These are phyloP conservation scores for Plasmodium reichenowi DNA, from an alignment of 169 alveolate species.

Conservation along the genomic window DNA sequence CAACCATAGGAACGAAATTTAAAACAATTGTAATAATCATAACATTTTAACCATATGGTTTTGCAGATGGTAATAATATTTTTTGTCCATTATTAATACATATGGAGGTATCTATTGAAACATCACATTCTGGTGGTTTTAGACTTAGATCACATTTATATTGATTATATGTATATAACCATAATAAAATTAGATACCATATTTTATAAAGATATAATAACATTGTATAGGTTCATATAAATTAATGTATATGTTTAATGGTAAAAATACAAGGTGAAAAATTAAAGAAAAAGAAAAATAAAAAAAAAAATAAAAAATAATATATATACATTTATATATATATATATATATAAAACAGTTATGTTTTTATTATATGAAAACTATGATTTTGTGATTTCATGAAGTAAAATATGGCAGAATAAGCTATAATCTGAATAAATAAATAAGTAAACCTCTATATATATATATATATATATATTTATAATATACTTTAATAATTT, in stretches of 20 bases:
- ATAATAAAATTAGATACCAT: constrained; percentile 36
- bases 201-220: constrained; percentile 27
- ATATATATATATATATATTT: no score
- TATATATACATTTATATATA: neutral
- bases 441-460: no score
- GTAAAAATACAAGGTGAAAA: neutral
- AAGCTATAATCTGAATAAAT: no score
- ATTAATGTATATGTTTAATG: neutral
- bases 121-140: constrained; percentile 79
- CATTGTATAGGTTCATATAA: constrained; percentile 14
- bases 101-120: constrained; percentile 84
- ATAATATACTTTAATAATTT: no score
- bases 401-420: no score
- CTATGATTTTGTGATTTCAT: no score
- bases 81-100: constrained; percentile 83
- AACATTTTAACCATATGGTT: constrained; percentile 76
- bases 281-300: neutral
- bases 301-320: neutral
- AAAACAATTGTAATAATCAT: neutral
- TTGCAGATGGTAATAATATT: constrained; percentile 81
- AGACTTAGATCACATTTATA: constrained; percentile 39
- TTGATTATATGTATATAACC: constrained; percentile 20
- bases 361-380: no score
- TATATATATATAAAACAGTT: no score
- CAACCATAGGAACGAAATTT: no score